phyloP scores from a whole-genome alignment of 495 filamentous ascomycete genomes.

The Xylaria bambusicola region DNA sequence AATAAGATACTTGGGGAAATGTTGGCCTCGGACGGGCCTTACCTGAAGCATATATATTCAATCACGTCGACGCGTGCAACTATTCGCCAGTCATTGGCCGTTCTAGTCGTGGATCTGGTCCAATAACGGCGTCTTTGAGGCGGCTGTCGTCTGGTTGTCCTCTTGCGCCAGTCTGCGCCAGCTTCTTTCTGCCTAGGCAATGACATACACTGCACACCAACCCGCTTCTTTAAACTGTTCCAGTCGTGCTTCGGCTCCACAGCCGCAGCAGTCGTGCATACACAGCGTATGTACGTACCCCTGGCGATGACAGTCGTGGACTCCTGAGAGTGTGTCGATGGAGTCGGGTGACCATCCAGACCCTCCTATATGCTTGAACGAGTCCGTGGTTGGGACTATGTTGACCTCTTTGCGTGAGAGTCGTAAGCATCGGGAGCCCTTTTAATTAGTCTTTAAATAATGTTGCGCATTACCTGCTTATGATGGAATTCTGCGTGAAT shows the following conservation, averaged over 20 bases:
- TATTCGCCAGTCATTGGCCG: background rate
- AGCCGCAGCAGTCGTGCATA: constrained; percentile 8
- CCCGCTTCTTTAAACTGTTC: constrained; percentile 11
- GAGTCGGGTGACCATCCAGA: constrained; percentile 11
- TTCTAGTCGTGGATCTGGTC: background rate
- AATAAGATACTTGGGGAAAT: background rate
- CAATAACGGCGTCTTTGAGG: background rate
- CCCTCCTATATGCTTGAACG: background rate
- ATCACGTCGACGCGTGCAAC: background rate
- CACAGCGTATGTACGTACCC: constrained; percentile 9
- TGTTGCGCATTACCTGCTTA: constrained; percentile 18
- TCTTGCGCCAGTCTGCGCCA: background rate
- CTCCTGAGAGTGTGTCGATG: constrained; percentile 12
- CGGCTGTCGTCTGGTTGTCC: background rate
- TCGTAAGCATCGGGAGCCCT: background rate
- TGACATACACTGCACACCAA: constrained; percentile 1
- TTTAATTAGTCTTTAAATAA: constrained; percentile 1
- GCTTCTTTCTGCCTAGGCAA: too few relatives aligned
- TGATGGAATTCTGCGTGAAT: constrained; percentile 8
- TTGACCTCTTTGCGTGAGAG: background rate
- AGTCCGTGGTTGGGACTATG: background rate
- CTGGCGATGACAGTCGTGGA: constrained; percentile 17
- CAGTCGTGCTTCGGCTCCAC: constrained; percentile 12
- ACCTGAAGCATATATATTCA: constrained; percentile 13
- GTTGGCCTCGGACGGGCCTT: background rate